These are phyloP conservation scores for Myrmaecium sp. DNA, from an alignment of 2,329 filamentous ascomycete genomes.

Conservation along the genomic window DNA sequence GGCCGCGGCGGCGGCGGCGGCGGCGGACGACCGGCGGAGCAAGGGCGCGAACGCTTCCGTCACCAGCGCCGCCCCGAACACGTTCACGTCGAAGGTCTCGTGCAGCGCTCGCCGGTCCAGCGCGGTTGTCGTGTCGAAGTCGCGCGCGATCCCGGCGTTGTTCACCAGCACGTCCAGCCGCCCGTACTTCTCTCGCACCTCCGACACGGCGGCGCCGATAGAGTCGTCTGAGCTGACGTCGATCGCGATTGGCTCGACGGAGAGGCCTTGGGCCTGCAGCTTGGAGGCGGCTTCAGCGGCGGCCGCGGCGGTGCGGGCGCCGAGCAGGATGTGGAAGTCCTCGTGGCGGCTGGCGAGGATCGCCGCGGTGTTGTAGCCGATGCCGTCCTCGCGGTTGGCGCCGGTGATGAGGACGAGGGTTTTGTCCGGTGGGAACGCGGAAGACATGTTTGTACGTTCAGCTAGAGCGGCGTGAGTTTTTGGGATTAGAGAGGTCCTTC, in stretches of 20 bases:
- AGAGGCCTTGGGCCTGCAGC: conserved; percentile 14
- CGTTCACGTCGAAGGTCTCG: conserved; percentile 2
- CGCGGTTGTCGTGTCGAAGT: conserved; percentile 3
- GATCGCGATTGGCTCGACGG: conserved; percentile 25
- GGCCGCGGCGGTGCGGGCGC: conserved; percentile 11
- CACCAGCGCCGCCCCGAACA: conserved; percentile 6
- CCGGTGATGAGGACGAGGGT: conserved; percentile 15
- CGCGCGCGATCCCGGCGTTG: conserved; percentile 14
- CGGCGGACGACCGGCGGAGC: conserved; percentile 16
- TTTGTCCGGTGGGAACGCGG: no score
- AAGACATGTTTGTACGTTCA: no score
- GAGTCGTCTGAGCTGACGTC: conserved; percentile 16
- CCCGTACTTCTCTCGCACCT: conserved; percentile 17
- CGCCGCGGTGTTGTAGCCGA: conserved; percentile 15
- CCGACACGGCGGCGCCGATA: conserved; percentile 14
- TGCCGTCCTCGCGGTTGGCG: conserved; percentile 10
- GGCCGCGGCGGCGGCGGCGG: no score
- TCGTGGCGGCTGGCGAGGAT: conserved; percentile 20
- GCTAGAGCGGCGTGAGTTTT: no score
- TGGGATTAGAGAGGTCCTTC: no score
- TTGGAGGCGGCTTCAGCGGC: conserved; percentile 7
- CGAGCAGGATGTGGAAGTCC: conserved; percentile 16
- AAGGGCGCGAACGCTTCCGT: conserved; percentile 17
- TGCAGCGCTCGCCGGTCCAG: conserved; percentile 5
- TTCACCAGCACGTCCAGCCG: conserved; percentile 11